Conservation (phyloP, 2,329 filamentous ascomycete species). For the Cytospora piceae region DNA sequence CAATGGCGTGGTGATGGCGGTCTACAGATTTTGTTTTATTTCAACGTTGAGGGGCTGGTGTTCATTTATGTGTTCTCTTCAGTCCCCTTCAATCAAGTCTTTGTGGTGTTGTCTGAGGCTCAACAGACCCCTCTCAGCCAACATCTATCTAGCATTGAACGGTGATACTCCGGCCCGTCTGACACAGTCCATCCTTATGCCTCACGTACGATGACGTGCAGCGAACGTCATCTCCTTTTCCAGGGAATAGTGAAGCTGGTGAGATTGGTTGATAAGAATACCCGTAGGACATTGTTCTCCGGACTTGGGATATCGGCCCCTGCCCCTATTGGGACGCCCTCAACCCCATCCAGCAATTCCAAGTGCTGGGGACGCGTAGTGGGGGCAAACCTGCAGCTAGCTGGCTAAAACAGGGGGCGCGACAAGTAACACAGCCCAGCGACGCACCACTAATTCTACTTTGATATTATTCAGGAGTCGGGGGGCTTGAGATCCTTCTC, state of each 20-base stretch:
- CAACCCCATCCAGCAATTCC: too few relatives aligned
- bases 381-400: not conserved
- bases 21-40: too few relatives aligned
- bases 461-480: too few relatives aligned
- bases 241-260: not conserved
- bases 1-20: not conserved
- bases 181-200: conserved; percentile 12
- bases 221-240: conserved; percentile 7
- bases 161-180: conserved; percentile 7
- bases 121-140: not conserved
- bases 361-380: too few relatives aligned
- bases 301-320: not conserved
- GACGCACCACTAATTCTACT: too few relatives aligned
- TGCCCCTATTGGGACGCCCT: not conserved
- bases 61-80: too few relatives aligned
- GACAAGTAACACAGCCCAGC: too few relatives aligned
- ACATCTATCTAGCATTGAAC: not conserved
- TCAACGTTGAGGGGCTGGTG: too few relatives aligned
- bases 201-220: conserved; percentile 11
- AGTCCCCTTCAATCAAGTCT: not conserved
- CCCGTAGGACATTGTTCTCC: not conserved
- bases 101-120: not conserved
- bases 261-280: conserved; percentile 11
- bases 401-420: not conserved
- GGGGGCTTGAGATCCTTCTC: too few relatives aligned